Evolutionary conservation across 441 rosid genomes (phyloP), one percentile per base, ranked within the genome.

Genomic region (Dalechampia spathulata): DNA sequence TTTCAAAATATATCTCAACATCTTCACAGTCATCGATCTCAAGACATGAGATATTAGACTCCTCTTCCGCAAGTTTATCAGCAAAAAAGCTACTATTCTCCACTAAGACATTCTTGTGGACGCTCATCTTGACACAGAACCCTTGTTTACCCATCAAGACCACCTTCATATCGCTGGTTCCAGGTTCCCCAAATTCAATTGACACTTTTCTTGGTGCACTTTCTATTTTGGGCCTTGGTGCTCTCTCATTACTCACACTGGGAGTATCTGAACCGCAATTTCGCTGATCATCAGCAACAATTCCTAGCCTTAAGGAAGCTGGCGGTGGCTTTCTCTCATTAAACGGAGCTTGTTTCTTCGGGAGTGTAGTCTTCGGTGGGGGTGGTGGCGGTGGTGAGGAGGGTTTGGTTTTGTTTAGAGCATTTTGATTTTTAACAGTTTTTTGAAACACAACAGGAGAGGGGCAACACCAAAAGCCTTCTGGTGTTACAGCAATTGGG

Each of bases 381-480:
- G 34, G 80, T 14, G 86, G 78, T 32, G 96, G 34, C 8, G 34
- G 80, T 14, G 86, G 78, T 32, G 96, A 74, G 26, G 95, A 69
- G 58, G 86, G 74, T 68, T 85, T 86, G 56, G 85, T 73, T 62
- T 88, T 92, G 76, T 71, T 83, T 49, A 73, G 69, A 56, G 86
- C 72, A 70, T 77, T 76, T 57, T 81, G 90, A 40, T 81, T 57
- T 72, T 88, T 92, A 20, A 67, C 65, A 55, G 83, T 76, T 78
- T 86, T 92, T 60, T 92, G 98, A 71, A 92, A 92, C 57, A 73
- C 91, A 49, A 80, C 87, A 60, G 96, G 96, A 42, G 94, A 88
- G 42, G 98, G 96, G 62, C 96, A 92, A 62, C 98, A 92, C 98
- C 98, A 92, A 68, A 92, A 92, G 27, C 96, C 98, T 76, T 92